phyloP scores from a whole-genome alignment of 805 yeast genomes.

The Metschnikowia cerradonensis region DNA sequence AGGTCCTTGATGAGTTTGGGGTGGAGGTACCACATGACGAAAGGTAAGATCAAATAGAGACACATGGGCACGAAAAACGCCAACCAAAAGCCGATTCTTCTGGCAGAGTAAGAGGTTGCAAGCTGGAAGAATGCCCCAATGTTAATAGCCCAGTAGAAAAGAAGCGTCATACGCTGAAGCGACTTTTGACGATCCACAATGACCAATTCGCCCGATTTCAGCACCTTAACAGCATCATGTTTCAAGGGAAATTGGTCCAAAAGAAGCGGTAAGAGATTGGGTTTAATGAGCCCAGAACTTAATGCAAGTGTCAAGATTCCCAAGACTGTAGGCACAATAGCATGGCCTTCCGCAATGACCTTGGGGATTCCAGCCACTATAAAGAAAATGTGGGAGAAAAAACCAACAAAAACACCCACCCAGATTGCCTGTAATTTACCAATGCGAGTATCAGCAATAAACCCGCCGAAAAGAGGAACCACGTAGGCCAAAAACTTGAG shows the following conservation, averaged over 20 bases:
- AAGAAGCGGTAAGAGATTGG: constrained; percentile 47
- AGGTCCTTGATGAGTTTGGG: constrained; percentile 24
- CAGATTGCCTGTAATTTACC: constrained; percentile 49
- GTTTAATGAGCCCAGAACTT: constrained; percentile 54
- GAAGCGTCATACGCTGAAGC: constrained; percentile 34
- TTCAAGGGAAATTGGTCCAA: constrained; percentile 52
- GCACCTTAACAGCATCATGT: constrained; percentile 54
- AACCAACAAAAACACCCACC: constrained; percentile 47
- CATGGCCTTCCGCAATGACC: constrained; percentile 31
- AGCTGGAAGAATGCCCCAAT: constrained; percentile 52
- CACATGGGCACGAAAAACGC: constrained; percentile 46
- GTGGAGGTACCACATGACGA: constrained; percentile 25
- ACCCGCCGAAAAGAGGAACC: constrained; percentile 51
- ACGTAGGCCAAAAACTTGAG: constrained; percentile 48
- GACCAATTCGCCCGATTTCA: constrained; percentile 61
- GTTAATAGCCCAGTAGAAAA: constrained; percentile 53
- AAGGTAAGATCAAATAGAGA: constrained; percentile 25
- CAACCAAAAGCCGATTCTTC: constrained; percentile 51
- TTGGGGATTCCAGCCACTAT: constrained; percentile 47
- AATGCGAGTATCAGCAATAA: constrained; percentile 44
- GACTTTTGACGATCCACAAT: constrained; percentile 48
- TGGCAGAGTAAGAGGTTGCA: constrained; percentile 50
- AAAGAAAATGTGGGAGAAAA: constrained; percentile 44
- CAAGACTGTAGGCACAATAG: constrained; percentile 9
- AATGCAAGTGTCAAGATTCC: constrained; percentile 12